Percentiles rank a stretch among this genome's conserved stretches.
Conservation (phyloP, 2,329 filamentous ascomycete genomes). For the Ophiostoma populinum region DNA sequence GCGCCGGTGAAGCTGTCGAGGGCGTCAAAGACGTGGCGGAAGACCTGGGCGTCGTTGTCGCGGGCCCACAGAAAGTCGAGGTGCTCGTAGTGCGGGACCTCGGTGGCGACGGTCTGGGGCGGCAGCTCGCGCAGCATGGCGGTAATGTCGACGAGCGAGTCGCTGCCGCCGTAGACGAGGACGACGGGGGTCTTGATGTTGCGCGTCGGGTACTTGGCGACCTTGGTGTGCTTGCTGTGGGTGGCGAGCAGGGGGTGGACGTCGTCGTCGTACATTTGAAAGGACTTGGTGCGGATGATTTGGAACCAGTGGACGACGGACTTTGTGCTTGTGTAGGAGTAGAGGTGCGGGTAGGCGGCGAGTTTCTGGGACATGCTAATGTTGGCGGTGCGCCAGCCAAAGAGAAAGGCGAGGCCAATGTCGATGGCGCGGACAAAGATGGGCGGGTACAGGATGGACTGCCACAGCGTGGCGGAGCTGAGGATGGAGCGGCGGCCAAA, state of each 20-base stretch:
- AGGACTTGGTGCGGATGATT: slow-evolving; percentile 88
- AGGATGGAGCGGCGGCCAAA: slow-evolving; percentile 87
- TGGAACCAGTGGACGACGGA: slow-evolving; percentile 99
- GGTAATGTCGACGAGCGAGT: slow-evolving; percentile 85
- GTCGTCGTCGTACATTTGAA: slow-evolving; percentile 98
- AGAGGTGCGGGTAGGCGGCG: slow-evolving; percentile 86
- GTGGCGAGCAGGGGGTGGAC: slow-evolving; percentile 60
- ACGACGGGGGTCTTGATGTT: slow-evolving; percentile 96
- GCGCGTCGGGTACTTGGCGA: slow-evolving; percentile 85
- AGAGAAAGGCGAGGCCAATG: slow-evolving; percentile 61
- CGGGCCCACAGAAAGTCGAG: slow-evolving; percentile 90
- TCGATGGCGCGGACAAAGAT: slow-evolving; percentile 85
- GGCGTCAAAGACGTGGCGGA: slow-evolving; percentile 81
- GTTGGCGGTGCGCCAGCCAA: slow-evolving; percentile 76
- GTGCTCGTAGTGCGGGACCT: slow-evolving; percentile 88
- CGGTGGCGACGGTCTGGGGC: slow-evolving; percentile 64
- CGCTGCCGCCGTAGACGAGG: slow-evolving; percentile 80
- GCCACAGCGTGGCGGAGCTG: slow-evolving; percentile 91
- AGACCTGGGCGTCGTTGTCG: slow-evolving; percentile 70
- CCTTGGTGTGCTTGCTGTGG: slow-evolving; percentile 77
- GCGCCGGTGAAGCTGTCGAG: slow-evolving; percentile 52
- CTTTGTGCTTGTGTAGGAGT: slow-evolving; percentile 93
- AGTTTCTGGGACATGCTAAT: slow-evolving; percentile 80
- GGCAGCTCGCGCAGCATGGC: slow-evolving; percentile 85
- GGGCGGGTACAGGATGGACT: slow-evolving; percentile 83